phyloP scores from a whole-genome alignment of 2,329 filamentous ascomycete genomes.

The Purpureocillium lavendulum region DNA sequence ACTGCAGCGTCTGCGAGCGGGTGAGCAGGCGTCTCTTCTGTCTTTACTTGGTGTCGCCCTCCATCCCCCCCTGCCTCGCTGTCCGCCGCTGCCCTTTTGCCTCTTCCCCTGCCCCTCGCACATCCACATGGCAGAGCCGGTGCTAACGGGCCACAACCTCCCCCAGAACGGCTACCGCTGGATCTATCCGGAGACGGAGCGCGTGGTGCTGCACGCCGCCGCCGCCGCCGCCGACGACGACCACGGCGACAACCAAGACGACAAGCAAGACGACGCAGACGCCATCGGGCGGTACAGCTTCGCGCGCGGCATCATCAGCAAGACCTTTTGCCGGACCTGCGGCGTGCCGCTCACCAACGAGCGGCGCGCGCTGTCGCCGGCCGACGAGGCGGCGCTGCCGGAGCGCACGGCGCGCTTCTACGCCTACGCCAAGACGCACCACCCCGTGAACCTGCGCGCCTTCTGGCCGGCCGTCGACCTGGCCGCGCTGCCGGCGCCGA shows the following conservation, averaged over 20 bases:
- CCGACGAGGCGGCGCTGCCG: conserved; percentile 23
- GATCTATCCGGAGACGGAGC: conserved; percentile 30
- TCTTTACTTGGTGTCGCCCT: too few species aligned
- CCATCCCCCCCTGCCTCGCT: background rate
- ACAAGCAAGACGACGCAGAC: conserved; percentile 19
- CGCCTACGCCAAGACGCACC: conserved; percentile 4
- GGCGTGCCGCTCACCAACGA: conserved; percentile 33
- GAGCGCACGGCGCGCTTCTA: conserved; percentile 14
- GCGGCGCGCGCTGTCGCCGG: conserved; percentile 19
- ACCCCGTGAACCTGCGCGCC: conserved; percentile 30
- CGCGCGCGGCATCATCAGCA: conserved; percentile 18
- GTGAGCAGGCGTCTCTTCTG: too few species aligned
- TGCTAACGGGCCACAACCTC: too few species aligned
- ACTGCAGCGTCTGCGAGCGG: conserved; percentile 41
- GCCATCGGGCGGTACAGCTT: conserved; percentile 32
- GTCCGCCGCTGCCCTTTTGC: too few species aligned
- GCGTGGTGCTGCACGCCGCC: conserved; percentile 32
- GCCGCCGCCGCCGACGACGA: too few species aligned
- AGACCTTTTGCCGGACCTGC: conserved; percentile 41
- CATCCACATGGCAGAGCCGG: too few species aligned
- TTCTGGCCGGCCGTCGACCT: conserved; percentile 30
- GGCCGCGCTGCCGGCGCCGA: conserved; percentile 9
- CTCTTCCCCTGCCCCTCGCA: too few species aligned
- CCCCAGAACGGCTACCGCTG: conserved; percentile 37
- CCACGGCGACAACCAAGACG: too few species aligned